A percentile compares a stretch with the other conserved stretches of the same genome.
These are phyloP conservation scores for Dictyostelium intermedium DNA, from an alignment of 78 protist genomes.

Conservation along the genomic window DNA sequence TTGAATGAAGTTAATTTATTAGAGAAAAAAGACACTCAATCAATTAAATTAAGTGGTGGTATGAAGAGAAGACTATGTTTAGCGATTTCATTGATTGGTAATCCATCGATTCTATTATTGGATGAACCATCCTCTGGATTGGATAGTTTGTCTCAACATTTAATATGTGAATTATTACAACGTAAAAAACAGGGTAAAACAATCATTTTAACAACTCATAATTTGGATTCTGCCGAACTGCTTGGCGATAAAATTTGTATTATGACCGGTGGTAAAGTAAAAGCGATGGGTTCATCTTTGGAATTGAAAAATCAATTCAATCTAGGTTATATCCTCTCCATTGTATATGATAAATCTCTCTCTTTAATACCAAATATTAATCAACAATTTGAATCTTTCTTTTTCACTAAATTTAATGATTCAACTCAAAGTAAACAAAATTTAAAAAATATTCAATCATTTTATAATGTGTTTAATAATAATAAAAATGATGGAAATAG, in stretches of 20 bases:
- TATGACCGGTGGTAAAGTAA: slow-evolving; percentile 86
- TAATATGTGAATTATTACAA: slow-evolving; percentile 84
- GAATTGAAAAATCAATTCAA: slow-evolving; percentile 44
- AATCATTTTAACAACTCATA: slow-evolving; percentile 91
- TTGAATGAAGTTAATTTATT: not conserved
- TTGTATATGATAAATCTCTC: not conserved
- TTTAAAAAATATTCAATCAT: not conserved
- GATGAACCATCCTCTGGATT: slow-evolving; percentile 52
- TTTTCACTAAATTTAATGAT: not conserved
- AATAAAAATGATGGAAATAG: not conserved
- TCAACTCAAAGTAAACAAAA: not conserved
- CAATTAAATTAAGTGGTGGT: not conserved
- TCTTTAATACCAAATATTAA: not conserved
- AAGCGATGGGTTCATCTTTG: slow-evolving; percentile 83
- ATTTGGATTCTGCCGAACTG: slow-evolving; percentile 97
- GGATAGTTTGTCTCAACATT: not conserved
- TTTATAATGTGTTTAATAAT: not conserved
- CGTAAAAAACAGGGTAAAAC: slow-evolving; percentile 56
- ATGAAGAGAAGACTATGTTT: slow-evolving; percentile 23
- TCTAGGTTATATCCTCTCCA: not conserved
- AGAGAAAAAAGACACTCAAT: not conserved
- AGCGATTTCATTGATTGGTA: slow-evolving; percentile 45
- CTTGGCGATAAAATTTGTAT: slow-evolving; percentile 94
- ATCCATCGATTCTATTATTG: slow-evolving; percentile 7
- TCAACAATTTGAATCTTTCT: not conserved